Evolutionary conservation across 805 yeast species (phyloP).

Genomic region (Komagataella populi): DNA sequence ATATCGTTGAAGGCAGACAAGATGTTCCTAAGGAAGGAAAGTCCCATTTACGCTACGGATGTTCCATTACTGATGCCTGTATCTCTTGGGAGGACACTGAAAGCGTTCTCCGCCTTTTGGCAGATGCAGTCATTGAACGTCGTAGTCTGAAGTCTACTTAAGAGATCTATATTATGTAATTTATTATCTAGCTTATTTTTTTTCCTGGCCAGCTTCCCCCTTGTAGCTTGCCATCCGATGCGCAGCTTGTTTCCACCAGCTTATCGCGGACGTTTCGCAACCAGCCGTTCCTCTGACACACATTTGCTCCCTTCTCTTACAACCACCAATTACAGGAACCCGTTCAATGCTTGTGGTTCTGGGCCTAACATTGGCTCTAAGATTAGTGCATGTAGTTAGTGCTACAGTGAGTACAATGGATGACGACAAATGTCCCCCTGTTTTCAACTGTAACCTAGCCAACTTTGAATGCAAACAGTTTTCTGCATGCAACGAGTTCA

Average conservation of each 20-base stretch:
- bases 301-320: background rate
- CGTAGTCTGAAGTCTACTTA: constrained; percentile 25
- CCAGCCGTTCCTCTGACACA: background rate
- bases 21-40: constrained; percentile 46
- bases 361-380: background rate
- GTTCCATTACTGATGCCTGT: constrained; percentile 94
- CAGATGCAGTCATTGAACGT: constrained; percentile 76
- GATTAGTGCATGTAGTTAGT: background rate
- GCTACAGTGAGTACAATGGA: background rate
- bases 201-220: background rate
- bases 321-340: background rate
- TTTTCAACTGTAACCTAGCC: constrained; percentile 91
- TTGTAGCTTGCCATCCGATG: background rate
- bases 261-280: constrained; percentile 4
- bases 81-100: constrained; percentile 87
- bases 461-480: constrained; percentile 84
- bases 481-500: constrained; percentile 74
- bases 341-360: background rate
- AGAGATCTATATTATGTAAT: background rate
- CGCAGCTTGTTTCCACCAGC: background rate
- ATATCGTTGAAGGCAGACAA: constrained; percentile 88
- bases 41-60: constrained; percentile 73
- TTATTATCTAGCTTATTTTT: background rate
- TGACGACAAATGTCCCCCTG: constrained; percentile 60
- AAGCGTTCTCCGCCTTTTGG: constrained; percentile 61